phyloP scores from a whole-genome alignment of 352 stramenopile species.

The Pythium guiyangense region DNA sequence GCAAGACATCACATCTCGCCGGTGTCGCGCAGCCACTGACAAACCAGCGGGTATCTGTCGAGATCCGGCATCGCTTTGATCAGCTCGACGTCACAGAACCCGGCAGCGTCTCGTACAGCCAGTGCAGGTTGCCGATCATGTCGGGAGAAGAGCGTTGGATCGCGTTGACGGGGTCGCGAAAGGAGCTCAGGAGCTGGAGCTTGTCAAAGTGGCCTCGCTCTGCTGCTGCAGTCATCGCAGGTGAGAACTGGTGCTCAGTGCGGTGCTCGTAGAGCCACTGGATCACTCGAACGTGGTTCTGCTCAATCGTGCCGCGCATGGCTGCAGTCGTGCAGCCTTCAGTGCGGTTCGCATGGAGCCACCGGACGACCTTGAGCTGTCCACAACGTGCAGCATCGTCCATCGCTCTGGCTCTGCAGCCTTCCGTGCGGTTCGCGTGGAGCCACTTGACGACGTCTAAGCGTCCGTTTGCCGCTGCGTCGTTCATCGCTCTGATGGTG shows the following conservation, averaged over 20 bases:
- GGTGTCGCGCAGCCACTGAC: neutral
- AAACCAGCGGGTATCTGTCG: too few relatives aligned
- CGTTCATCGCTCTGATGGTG: too few relatives aligned
- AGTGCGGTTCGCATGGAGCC: neutral
- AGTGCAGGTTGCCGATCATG: neutral
- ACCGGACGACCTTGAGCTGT: too few relatives aligned
- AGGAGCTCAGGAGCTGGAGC: neutral
- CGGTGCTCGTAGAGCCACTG: too few relatives aligned
- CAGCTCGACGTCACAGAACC: neutral
- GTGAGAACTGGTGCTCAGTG: too few relatives aligned
- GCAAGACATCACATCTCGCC: too few relatives aligned
- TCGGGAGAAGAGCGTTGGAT: neutral
- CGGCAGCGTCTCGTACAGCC: neutral
- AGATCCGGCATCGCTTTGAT: neutral
- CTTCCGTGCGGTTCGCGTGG: too few relatives aligned
- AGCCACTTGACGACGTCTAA: neutral
- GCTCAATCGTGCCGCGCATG: neutral
- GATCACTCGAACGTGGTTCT: neutral
- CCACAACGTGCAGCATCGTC: too few relatives aligned
- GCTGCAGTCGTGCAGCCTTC: neutral
- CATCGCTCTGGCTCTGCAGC: too few relatives aligned
- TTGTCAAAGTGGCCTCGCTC: neutral
- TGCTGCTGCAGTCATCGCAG: neutral
- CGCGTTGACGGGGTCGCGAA: neutral
- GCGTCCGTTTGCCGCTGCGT: too few relatives aligned